Evolutionary conservation across 2,329 filamentous ascomycete genomes (phyloP), one percentile per base, ranked within the genome.

Genomic region (Malbranchea zuffiana): DNA sequence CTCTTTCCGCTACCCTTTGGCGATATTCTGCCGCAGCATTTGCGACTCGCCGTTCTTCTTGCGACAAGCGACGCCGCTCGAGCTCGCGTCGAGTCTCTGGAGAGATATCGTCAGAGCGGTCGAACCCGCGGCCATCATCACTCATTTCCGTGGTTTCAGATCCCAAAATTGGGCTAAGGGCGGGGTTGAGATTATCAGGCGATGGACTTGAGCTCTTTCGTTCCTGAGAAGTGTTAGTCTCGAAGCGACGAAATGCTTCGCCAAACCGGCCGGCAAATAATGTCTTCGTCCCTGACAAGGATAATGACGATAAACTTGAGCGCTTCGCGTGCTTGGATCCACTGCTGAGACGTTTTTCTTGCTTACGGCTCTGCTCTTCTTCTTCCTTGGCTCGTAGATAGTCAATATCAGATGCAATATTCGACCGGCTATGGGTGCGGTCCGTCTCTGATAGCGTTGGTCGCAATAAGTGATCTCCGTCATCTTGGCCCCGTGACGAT

Each of bases 241-340:
- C 90, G 48, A 96, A 96, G 4, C 82, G 74, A 52, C 88, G 85
- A 63, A 96, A 95, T 3, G 88, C 87, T 50, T 95, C 87, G 1
- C 87, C 85, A 56, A 96, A 95, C 48, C 81, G 85, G 16, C 86
- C 83, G 4, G 78, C 80, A n/a, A 95, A 67, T 24, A 93, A 75
- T 40, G 76, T 83, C 59, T 90, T 93, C 17, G 81, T 82, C 25
- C 76, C 77, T 5, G 80, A 76, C 12, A 84, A 61, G 0, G 80
- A 77, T 37, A 81, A 70, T 1, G 71, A 74, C 8, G 74, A 71
- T 44, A 93, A 61, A 56, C 83, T 90, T 1, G 78, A 70, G 7
- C 82, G 74, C 56, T 93, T 93, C 31, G 65, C 63, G 46, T 79
- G 74, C 49, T 75, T 79, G 16, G 67, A 63, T 33, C 68, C 70